A percentile compares a stretch with the other conserved stretches of the same genome.
These are phyloP conservation scores for Huntiella omanensis DNA, from an alignment of 2,329 filamentous ascomycete species.

Conservation along the genomic window DNA sequence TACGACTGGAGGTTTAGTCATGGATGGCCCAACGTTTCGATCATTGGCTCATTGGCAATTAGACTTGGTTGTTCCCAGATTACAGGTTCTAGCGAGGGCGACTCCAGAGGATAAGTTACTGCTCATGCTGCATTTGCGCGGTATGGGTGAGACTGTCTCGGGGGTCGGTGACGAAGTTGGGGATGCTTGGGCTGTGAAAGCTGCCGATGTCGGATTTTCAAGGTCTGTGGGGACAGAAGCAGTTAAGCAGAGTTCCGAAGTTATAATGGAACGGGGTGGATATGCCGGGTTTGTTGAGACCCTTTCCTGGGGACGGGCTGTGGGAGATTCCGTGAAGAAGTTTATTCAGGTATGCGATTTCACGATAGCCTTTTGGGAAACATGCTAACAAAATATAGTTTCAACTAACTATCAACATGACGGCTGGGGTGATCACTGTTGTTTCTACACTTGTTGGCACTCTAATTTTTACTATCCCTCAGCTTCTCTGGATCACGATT, in stretches of 20 bases:
- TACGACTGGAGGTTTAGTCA: slow-evolving; percentile 38
- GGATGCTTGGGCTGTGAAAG: slow-evolving; percentile 45
- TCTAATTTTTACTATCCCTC: slow-evolving; percentile 37
- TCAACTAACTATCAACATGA: slow-evolving; percentile 43
- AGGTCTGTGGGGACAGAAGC: slow-evolving; percentile 51
- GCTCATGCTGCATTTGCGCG: slow-evolving; percentile 43
- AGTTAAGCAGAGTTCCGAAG: slow-evolving; percentile 41
- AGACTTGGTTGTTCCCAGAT: slow-evolving; percentile 36
- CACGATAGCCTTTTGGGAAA: background rate
- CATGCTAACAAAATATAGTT: slow-evolving; percentile 20
- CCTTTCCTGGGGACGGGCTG: slow-evolving; percentile 41
- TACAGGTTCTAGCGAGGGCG: slow-evolving; percentile 50
- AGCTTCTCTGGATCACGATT: slow-evolving; percentile 41
- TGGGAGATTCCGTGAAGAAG: slow-evolving; percentile 45
- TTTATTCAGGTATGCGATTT: slow-evolving; percentile 34
- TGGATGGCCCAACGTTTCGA: slow-evolving; percentile 36
- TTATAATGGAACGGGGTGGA: slow-evolving; percentile 44
- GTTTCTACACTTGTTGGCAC: slow-evolving; percentile 32
- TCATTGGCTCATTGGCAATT: slow-evolving; percentile 29
- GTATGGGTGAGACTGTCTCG: slow-evolving; percentile 46
- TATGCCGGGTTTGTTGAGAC: slow-evolving; percentile 44
- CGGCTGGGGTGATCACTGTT: slow-evolving; percentile 38
- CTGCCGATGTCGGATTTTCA: slow-evolving; percentile 47
- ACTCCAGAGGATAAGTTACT: slow-evolving; percentile 52
- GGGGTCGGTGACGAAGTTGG: slow-evolving; percentile 51